Percentiles rank a stretch among this genome's conserved stretches.
Evolutionary conservation across 352 stramenopile genomes (phyloP).

Genomic region (Pythium utonaiense): DNA sequence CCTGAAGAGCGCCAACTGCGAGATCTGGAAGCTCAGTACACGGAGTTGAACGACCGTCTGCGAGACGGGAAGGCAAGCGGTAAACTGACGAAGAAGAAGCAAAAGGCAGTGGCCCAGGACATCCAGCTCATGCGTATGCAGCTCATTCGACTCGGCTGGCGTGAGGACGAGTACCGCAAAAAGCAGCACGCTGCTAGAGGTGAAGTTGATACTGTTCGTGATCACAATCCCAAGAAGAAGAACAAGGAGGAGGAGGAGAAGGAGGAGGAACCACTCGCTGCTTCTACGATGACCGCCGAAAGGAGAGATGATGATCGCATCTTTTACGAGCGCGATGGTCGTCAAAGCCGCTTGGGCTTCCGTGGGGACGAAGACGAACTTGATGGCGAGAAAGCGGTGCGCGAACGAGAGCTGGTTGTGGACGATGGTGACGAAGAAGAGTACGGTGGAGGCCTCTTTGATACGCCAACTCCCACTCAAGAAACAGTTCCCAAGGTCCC

Average conservation of each 20-base stretch:
- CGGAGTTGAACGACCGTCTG: slow-evolving; percentile 25
- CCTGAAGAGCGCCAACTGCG: slow-evolving; percentile 35
- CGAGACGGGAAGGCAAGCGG: slow-evolving; percentile 37
- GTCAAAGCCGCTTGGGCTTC: slow-evolving; percentile 19
- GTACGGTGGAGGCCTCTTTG: slow-evolving; percentile 22
- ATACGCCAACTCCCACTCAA: slow-evolving; percentile 20
- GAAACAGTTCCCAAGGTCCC: slow-evolving; percentile 27
- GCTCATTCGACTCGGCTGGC: slow-evolving; percentile 24
- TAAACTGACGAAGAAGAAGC: slow-evolving; percentile 57
- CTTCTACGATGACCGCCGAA: not conserved
- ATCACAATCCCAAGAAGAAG: slow-evolving; percentile 22
- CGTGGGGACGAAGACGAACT: slow-evolving; percentile 3
- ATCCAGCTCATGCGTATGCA: slow-evolving; percentile 19
- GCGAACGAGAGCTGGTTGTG: not conserved
- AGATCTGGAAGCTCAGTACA: slow-evolving; percentile 50
- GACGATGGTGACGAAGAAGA: slow-evolving; percentile 17
- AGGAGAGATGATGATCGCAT: slow-evolving; percentile 1
- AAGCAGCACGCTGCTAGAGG: slow-evolving; percentile 20
- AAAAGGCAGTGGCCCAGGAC: slow-evolving; percentile 36
- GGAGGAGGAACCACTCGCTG: not conserved
- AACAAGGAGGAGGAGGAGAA: no score
- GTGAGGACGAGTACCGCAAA: slow-evolving; percentile 31
- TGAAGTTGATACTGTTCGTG: not conserved
- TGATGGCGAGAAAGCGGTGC: not conserved
- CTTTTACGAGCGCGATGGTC: slow-evolving; percentile 15